Evolutionary conservation across 2,329 filamentous ascomycete genomes (phyloP), one percentile per base, ranked within the genome.

Genomic region (Boeremia lycopersici): DNA sequence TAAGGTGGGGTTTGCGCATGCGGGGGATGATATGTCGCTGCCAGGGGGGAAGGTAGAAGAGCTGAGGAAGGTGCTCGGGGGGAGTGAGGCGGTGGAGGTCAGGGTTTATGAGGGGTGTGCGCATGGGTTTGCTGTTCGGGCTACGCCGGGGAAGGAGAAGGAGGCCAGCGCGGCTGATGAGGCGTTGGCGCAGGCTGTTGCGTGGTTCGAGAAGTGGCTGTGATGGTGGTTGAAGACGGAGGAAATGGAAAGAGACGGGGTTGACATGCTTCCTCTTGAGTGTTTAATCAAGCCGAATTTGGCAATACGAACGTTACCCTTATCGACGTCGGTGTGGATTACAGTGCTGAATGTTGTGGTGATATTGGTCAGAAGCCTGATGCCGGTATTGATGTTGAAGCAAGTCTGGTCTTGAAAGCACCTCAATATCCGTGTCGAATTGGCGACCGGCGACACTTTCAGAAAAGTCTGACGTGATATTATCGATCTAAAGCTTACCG

Each of bases 101-200:
- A 63, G 39, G 38, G 54, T 52, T 6, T 70, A 64, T 41, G 53
- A 64, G 54, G 60, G 46, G 4, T 56, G 52, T 31, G 48, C 12
- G 6, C 67, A 69, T 61, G 67, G 67, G 1, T 69, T 69, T 59
- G 63, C 66, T 6, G 66, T 68, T 1, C 54, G 67, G 34, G 62
- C 62, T 29, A 62, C 48, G 38, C 61, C 63, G 1, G 64, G 57
- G 15, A 56, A 48, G 53, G 50, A 63, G 34, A 50, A 23, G 34
- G 63, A 67, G 30, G 59, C 33, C 3, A 44, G 56, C 9, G 62
- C 54, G 15, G 63, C 65, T 6, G 67, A 67, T 36, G 62, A 60
- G 33, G 65, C 67, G 17, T 60, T 62, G 49, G 48, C 30, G 25
- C 67, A 70, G 53, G 67, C 61, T 5, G 53, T 62, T 29, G 47